These are phyloP conservation scores for Sphaerulina vaccinii DNA, from an alignment of 2,329 filamentous ascomycete genomes.

Conservation along the genomic window DNA sequence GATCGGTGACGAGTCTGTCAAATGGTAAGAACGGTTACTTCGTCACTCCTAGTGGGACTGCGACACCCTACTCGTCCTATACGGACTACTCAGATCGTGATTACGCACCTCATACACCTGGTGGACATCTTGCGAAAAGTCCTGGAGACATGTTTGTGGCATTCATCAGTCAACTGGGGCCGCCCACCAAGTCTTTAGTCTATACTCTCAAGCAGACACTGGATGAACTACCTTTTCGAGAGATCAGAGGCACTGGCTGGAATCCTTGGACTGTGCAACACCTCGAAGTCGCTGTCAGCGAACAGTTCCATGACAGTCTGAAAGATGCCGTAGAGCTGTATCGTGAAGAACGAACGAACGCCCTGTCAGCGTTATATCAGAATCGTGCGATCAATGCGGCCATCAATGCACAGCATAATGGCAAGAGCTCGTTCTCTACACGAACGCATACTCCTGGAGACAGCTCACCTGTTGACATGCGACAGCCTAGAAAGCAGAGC, in stretches of 20 bases:
- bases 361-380: conserved; percentile 76
- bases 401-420: conserved; percentile 55
- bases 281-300: conserved; percentile 71
- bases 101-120: conserved; percentile 5
- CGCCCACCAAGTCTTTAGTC: conserved; percentile 93
- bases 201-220: conserved; percentile 87
- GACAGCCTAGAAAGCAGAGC: conserved; percentile 15
- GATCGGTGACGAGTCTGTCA: neutral
- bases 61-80: conserved; percentile 19
- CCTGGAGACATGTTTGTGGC: conserved; percentile 84
- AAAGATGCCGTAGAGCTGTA: conserved; percentile 78
- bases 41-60: conserved; percentile 18
- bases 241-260: conserved; percentile 32
- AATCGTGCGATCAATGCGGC: conserved; percentile 67
- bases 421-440: conserved; percentile 44
- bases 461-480: conserved; percentile 17
- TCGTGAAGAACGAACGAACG: conserved; percentile 69
- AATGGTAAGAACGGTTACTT: conserved; percentile 19
- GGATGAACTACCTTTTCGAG: conserved; percentile 73
- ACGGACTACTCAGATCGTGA: conserved; percentile 16
- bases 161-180: conserved; percentile 85
- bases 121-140: conserved; percentile 23
- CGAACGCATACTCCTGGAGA: conserved; percentile 46
- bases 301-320: conserved; percentile 76
- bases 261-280: conserved; percentile 43